Conservation (phyloP, 2,329 filamentous ascomycete genomes). For the Talaromyces verruculosus region DNA sequence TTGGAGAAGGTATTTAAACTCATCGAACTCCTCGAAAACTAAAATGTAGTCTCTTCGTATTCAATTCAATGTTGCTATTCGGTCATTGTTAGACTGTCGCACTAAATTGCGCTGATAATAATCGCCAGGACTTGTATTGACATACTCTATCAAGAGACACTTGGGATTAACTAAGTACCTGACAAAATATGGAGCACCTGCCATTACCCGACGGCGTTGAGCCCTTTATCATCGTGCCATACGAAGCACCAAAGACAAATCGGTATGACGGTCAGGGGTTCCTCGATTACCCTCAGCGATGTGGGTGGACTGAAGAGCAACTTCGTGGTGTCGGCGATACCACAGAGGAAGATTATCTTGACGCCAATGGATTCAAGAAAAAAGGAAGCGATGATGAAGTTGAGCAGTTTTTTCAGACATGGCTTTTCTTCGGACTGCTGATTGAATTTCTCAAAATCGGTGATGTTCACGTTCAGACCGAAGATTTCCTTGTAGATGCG, state of each 20-base stretch:
- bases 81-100: neutral
- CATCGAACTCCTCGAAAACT: neutral
- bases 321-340: conserved; percentile 21
- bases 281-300: conserved; percentile 16
- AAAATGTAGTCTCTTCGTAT: neutral
- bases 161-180: neutral
- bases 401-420: conserved; percentile 28
- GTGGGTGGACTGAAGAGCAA: conserved; percentile 22
- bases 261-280: conserved; percentile 22
- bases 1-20: neutral
- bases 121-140: neutral
- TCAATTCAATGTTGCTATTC: neutral
- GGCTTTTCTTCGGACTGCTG: conserved; percentile 29
- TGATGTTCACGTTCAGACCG: conserved; percentile 10
- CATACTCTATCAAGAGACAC: neutral
- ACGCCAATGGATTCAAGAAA: conserved; percentile 17
- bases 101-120: neutral
- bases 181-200: conserved; percentile 17
- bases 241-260: conserved; percentile 18
- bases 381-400: conserved; percentile 10
- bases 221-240: conserved; percentile 22
- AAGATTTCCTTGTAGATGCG: conserved; percentile 20
- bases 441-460: conserved; percentile 22
- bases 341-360: conserved; percentile 13
- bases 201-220: conserved; percentile 14